Base-by-base conservation (phyloP, 2,329 filamentous ascomycete species). In the Calonectria multiphialidica region DNA sequence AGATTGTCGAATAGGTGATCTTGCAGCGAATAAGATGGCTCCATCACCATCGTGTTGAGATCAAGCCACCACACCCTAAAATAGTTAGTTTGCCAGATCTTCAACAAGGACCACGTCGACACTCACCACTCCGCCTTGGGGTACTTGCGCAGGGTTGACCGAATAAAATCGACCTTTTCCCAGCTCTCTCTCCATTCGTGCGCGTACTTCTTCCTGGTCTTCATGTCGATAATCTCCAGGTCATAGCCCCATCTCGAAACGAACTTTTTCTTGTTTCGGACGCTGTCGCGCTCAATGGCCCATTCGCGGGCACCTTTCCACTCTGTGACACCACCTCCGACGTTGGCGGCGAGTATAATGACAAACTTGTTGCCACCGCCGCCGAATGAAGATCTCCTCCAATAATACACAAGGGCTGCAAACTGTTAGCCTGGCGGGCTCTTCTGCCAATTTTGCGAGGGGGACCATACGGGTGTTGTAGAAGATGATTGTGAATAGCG, bases 21-120 rank as follows among this genome's bases (percentile, higher is more conserved):
- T 82, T 98, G 96, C 23, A 99, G 89, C 12, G 96, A 98, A 83
- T 95, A 95, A 23, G 91, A 93, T 4, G 95, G 95, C 82, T 99
- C 97, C 97, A 99, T 99, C 83, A 99, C 93, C 85, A 96, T 97
- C 3, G 97, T 99, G 86, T 98, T 98, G 45, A 98, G 90, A 83
- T 99, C 97, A 70, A 99, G 89, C 96, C 97, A 99, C 97, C 97
- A 99, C 80, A 99, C 97, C 96, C 96, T 98, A 81, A 95, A n/a
- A n/a, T 40, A 47, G 18, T 40, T 21, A 30, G 66, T 76, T 50
- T 77, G 77, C 70, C 47, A 33, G 35, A 10, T n/a, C 59, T 15
- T 30, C 63, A 30, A 37, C n/a, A 15, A n/a, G 21, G 35, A 18
- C 66, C 4, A 23, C 49, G 33, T 10, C 35, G 16, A 53, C 13